Evolutionary conservation across 2,329 filamentous ascomycete species (phyloP).

Genomic region (Colletotrichum sp.): DNA sequence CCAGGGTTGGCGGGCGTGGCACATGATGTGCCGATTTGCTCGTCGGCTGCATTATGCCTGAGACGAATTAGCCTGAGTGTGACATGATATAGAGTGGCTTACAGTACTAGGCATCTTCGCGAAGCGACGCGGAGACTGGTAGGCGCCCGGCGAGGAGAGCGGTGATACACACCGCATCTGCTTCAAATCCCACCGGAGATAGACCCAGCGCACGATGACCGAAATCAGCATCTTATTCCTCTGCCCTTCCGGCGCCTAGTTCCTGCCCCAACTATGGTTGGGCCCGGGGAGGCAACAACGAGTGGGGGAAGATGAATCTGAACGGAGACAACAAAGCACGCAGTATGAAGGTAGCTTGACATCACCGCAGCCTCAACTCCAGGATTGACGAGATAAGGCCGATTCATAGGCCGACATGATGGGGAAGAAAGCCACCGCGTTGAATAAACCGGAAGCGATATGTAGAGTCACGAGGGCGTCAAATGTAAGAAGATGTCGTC

Average conservation of each 20-base stretch:
- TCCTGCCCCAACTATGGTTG: not conserved
- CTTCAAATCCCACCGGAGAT: not conserved
- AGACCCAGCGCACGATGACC: not conserved
- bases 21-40: rapidly evolving
- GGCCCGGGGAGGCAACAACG: not conserved
- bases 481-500: not conserved
- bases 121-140: not conserved
- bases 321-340: not conserved
- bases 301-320: not conserved
- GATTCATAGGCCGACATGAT: not conserved
- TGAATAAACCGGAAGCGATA: not conserved
- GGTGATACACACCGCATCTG: not conserved
- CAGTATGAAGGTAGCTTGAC: not conserved
- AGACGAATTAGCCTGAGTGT: not conserved
- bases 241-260: not conserved
- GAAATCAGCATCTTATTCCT: not conserved
- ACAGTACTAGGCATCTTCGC: not conserved
- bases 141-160: not conserved
- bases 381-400: not conserved
- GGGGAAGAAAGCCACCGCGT: not conserved
- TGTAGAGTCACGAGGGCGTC: not conserved
- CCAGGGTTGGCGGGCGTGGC: not conserved
- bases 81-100: not conserved
- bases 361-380: not conserved
- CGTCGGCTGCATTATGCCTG: not conserved